phyloP scores from a whole-genome alignment of 2,329 filamentous ascomycete genomes.

The Ascochyta viciae-villosae region DNA sequence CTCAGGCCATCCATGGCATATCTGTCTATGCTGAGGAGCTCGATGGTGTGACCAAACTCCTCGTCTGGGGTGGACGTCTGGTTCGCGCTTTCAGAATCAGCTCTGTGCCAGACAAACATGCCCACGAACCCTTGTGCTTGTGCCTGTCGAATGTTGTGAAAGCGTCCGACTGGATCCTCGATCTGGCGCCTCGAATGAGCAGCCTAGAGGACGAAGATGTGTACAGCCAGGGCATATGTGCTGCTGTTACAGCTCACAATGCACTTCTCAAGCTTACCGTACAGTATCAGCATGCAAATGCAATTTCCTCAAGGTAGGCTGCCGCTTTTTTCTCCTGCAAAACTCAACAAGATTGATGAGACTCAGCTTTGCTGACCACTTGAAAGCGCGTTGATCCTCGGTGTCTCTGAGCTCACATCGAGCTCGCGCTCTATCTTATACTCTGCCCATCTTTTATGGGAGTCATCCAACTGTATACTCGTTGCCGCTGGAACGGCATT shows the following conservation, averaged over 20 bases:
- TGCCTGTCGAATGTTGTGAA: slow-evolving; percentile 28
- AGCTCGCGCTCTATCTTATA: slow-evolving; percentile 87
- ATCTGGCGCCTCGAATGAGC: slow-evolving; percentile 32
- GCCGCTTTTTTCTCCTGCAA: too few relatives aligned
- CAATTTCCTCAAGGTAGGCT: slow-evolving; percentile 15
- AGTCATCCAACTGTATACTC: slow-evolving; percentile 66
- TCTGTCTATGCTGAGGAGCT: slow-evolving; percentile 47
- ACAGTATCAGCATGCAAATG: slow-evolving; percentile 13
- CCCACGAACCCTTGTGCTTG: slow-evolving; percentile 27
- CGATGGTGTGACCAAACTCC: slow-evolving; percentile 32
- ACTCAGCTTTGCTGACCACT: neutral
- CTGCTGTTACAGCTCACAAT: slow-evolving; percentile 83
- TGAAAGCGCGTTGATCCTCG: slow-evolving; percentile 20
- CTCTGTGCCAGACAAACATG: slow-evolving; percentile 30
- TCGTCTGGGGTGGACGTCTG: slow-evolving; percentile 51
- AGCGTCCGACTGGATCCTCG: slow-evolving; percentile 49
- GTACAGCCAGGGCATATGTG: slow-evolving; percentile 21
- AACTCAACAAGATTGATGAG: neutral
- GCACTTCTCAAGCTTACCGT: slow-evolving; percentile 66
- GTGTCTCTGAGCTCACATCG: slow-evolving; percentile 61
- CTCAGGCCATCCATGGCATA: slow-evolving; percentile 79
- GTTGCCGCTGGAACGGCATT: slow-evolving; percentile 92
- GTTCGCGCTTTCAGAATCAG: slow-evolving; percentile 54
- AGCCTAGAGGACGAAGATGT: slow-evolving; percentile 16
- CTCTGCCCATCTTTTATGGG: slow-evolving; percentile 76